Conservation (phyloP, 2,329 filamentous ascomycete species). For the Colletotrichum melonis region DNA sequence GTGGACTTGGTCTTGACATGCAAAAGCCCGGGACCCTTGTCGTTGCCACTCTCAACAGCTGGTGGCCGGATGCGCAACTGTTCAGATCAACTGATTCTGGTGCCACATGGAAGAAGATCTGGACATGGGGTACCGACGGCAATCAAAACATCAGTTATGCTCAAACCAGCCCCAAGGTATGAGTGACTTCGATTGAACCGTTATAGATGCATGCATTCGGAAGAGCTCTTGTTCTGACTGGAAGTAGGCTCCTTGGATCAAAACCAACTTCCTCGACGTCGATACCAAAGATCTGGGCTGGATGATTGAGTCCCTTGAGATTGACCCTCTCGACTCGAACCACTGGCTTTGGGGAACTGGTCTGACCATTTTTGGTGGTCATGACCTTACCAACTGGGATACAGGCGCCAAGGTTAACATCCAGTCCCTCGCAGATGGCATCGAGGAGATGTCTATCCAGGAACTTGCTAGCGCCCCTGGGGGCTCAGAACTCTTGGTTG, state of each 20-base stretch:
- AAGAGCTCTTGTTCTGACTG: too few species aligned
- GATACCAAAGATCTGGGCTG: conserved; percentile 66
- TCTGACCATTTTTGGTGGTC: conserved; percentile 63
- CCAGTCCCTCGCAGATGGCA: conserved; percentile 63
- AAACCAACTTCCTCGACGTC: conserved; percentile 58
- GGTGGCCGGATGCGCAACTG: conserved; percentile 69
- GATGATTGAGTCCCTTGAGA: conserved; percentile 71
- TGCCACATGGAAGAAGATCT: conserved; percentile 64
- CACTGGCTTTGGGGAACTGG: conserved; percentile 72
- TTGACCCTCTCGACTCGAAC: conserved; percentile 68
- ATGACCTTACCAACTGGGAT: conserved; percentile 67
- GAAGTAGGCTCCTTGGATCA: conserved; percentile 65
- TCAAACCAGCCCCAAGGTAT: conserved; percentile 53
- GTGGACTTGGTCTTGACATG: conserved; percentile 63
- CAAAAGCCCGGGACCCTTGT: conserved; percentile 66
- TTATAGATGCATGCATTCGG: too few species aligned
- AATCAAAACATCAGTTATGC: conserved; percentile 58
- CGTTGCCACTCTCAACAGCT: conserved; percentile 67
- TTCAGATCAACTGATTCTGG: conserved; percentile 67
- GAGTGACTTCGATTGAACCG: too few species aligned
- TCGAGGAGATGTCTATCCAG: conserved; percentile 65
- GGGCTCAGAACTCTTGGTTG: conserved; percentile 63
- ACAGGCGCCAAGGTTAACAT: conserved; percentile 54
- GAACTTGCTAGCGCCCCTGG: conserved; percentile 61
- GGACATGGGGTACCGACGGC: conserved; percentile 62